These are phyloP conservation scores for Paramecium octaurelia DNA, from an alignment of 73 alveolate genomes.

Conservation along the genomic window DNA sequence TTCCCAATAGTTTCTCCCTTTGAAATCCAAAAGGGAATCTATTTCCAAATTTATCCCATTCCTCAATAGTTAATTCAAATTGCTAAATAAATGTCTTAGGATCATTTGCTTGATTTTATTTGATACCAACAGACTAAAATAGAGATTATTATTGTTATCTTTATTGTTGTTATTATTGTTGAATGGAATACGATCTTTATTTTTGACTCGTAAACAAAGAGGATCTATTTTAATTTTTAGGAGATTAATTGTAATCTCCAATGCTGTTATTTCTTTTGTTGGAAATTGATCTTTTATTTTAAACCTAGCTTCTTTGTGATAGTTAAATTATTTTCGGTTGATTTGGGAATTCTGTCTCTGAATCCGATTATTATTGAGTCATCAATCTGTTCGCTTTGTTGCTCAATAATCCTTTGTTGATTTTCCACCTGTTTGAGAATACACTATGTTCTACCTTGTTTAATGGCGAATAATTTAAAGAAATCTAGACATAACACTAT, in stretches of 20 bases:
- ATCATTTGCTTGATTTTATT: neutral
- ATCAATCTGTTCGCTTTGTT: neutral
- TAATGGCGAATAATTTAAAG: neutral
- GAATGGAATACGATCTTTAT: neutral
- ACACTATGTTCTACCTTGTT: neutral
- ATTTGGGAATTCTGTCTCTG: neutral
- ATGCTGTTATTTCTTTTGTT: neutral
- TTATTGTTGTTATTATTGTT: neutral
- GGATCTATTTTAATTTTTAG: neutral
- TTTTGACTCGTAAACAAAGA: neutral
- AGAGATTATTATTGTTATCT: neutral
- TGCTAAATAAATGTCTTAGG: neutral
- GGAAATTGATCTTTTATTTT: conserved; percentile 1
- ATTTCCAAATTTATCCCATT: conserved; percentile 61
- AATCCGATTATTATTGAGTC: neutral
- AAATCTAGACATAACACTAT: neutral
- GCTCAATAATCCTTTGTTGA: neutral
- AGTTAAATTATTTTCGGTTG: neutral
- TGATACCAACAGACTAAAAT: neutral
- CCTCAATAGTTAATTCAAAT: conserved; percentile 48
- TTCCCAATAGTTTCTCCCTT: conserved; percentile 53
- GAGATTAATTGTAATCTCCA: conserved; percentile 9
- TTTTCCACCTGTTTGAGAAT: neutral
- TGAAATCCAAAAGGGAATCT: conserved; percentile 49
- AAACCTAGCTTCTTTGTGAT: neutral